Evolutionary conservation across 495 filamentous ascomycete genomes (phyloP).

Genomic region (Neurospora sp.): DNA sequence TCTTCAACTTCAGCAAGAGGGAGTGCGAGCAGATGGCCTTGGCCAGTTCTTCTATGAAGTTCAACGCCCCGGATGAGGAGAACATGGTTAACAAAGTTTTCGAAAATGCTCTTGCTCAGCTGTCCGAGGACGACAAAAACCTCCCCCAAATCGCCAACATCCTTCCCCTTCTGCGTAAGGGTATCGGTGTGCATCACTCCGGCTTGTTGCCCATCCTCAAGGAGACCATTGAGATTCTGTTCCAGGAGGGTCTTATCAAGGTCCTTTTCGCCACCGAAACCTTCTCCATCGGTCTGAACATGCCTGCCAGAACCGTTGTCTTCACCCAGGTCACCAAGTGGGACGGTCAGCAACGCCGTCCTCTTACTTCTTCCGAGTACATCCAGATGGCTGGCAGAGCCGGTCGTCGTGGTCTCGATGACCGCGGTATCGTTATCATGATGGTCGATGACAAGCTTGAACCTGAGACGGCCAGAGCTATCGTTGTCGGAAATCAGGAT

Average conservation of each 20-base stretch:
- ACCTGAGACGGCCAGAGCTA: slow-evolving; percentile 81
- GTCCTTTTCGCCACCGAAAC: slow-evolving; percentile 97
- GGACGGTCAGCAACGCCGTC: slow-evolving; percentile 72
- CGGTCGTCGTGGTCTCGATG: slow-evolving; percentile 91
- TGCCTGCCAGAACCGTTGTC: slow-evolving; percentile 97
- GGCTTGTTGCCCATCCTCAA: slow-evolving; percentile 93
- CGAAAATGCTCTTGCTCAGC: slow-evolving; percentile 73
- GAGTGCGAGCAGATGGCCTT: slow-evolving; percentile 84
- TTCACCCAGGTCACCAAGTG: slow-evolving; percentile 95
- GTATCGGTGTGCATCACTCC: slow-evolving; percentile 95
- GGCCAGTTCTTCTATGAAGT: slow-evolving; percentile 74
- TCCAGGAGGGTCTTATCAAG: slow-evolving; percentile 96
- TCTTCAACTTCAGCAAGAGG: slow-evolving; percentile 98
- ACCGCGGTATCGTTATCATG: slow-evolving; percentile 98
- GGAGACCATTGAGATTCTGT: slow-evolving; percentile 97
- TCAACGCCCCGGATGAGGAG: slow-evolving; percentile 96
- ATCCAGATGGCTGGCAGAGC: slow-evolving; percentile 98
- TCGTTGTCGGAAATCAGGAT: slow-evolving; percentile 93
- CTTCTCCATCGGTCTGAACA: slow-evolving; percentile 97
- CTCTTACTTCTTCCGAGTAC: slow-evolving; percentile 91
- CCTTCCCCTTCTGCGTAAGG: slow-evolving; percentile 76
- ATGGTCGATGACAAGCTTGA: slow-evolving; percentile 98
- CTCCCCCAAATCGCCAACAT: slow-evolving; percentile 88
- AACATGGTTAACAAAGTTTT: slow-evolving; percentile 93
- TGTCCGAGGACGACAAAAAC: slow-evolving; percentile 82